A percentile compares a stretch with the other conserved stretches of the same genome.
Evolutionary conservation across 2,329 filamentous ascomycete species (phyloP).

Genomic region (Leptographium radiaticola): DNA sequence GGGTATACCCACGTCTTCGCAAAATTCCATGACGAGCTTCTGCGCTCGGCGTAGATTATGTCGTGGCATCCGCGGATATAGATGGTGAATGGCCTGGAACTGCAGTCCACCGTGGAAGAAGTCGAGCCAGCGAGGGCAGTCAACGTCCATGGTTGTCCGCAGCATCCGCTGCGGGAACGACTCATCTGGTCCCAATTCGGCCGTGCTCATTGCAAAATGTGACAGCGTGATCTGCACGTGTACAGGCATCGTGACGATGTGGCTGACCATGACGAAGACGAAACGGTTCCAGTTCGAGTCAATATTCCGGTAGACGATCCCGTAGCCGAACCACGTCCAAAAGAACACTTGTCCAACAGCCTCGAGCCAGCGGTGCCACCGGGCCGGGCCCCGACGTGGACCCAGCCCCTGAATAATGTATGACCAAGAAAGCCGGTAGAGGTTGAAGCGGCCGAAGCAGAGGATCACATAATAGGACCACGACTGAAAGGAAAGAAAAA

Average conservation of each 20-base stretch:
- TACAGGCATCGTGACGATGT: slow-evolving; percentile 67
- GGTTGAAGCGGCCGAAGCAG: slow-evolving; percentile 71
- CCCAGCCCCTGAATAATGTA: slow-evolving; percentile 59
- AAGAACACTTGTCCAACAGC: slow-evolving; percentile 64
- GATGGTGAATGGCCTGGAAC: slow-evolving; percentile 79
- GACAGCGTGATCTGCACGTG: slow-evolving; percentile 86
- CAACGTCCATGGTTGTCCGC: slow-evolving; percentile 86
- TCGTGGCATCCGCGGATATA: slow-evolving; percentile 71
- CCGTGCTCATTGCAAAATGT: slow-evolving; percentile 88
- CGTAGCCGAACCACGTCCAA: slow-evolving; percentile 79
- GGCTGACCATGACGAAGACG: slow-evolving; percentile 65
- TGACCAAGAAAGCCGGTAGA: slow-evolving; percentile 71
- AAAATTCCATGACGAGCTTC: slow-evolving; percentile 67
- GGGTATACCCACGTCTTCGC: slow-evolving; percentile 66
- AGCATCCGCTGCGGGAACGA: slow-evolving; percentile 87
- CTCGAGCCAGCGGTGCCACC: slow-evolving; percentile 78
- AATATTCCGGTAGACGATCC: slow-evolving; percentile 60
- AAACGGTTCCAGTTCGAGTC: slow-evolving; percentile 57
- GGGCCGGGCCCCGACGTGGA: slow-evolving; percentile 61
- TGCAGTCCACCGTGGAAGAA: slow-evolving; percentile 82
- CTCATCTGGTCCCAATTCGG: slow-evolving; percentile 70
- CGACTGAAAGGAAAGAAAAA: slow-evolving; percentile 60
- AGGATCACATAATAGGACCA: slow-evolving; percentile 77
- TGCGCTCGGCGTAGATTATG: slow-evolving; percentile 71
- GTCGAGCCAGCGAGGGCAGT: slow-evolving; percentile 77